phyloP scores from a whole-genome alignment of 2,329 filamentous ascomycete species.

The Teratosphaeriaceae sp. region DNA sequence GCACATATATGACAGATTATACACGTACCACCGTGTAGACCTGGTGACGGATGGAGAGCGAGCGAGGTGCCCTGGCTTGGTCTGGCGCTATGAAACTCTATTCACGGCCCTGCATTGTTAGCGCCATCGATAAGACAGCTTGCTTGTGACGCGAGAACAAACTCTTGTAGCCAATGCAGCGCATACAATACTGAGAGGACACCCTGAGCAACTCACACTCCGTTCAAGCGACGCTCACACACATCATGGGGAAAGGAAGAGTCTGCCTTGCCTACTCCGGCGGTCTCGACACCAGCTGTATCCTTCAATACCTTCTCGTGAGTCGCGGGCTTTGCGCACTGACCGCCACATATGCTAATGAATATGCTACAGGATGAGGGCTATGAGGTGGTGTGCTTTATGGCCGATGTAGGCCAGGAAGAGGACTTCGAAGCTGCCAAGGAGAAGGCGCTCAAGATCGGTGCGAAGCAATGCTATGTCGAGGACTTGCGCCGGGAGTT shows the following conservation, averaged over 20 bases:
- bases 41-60: no score
- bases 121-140: constrained; percentile 3
- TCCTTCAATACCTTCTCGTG: constrained; percentile 39
- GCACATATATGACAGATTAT: no score
- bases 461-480: constrained; percentile 57
- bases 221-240: background rate
- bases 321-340: constrained; percentile 10
- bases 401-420: constrained; percentile 56
- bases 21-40: no score
- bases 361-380: constrained; percentile 38
- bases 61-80: no score
- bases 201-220: no score
- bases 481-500: constrained; percentile 62
- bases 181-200: background rate
- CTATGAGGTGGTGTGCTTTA: constrained; percentile 59
- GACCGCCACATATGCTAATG: constrained; percentile 19
- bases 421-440: constrained; percentile 69
- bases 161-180: background rate
- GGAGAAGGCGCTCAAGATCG: constrained; percentile 64
- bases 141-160: constrained; percentile 3
- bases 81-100: no score
- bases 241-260: constrained; percentile 22
- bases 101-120: no score
- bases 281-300: constrained; percentile 55
- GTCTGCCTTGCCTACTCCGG: constrained; percentile 47